These are phyloP conservation scores for Ottelia alismoides DNA, from an alignment of 106 monocot genomes.

Conservation along the genomic window DNA sequence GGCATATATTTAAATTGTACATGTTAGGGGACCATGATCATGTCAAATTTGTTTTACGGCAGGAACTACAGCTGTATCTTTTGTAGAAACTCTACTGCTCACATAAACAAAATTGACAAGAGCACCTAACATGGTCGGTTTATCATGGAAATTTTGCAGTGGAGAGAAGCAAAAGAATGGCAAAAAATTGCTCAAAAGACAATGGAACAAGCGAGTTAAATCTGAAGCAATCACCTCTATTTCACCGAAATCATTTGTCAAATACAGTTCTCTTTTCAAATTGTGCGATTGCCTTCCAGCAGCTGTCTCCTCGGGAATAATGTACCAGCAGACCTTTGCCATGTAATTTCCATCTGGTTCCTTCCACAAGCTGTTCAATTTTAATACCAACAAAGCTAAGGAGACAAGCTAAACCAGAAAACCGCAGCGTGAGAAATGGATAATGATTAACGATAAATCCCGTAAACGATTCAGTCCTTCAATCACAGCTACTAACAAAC, in stretches of 20 bases:
- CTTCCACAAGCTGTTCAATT: conserved; percentile 56
- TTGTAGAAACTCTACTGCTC: not conserved
- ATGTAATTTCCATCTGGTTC: conserved; percentile 64
- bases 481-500: too few species aligned
- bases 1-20: too few species aligned
- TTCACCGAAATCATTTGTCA: conserved; percentile 55
- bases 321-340: conserved; percentile 81
- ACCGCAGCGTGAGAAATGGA: not conserved
- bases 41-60: too few species aligned
- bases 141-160: not conserved
- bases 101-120: not conserved
- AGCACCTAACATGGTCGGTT: not conserved
- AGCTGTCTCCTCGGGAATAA: conserved; percentile 88
- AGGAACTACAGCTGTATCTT: not conserved
- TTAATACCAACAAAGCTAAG: not conserved
- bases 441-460: not conserved
- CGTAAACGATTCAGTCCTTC: not conserved
- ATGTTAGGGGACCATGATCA: too few species aligned
- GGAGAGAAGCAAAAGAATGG: not conserved
- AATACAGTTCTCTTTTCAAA: conserved; percentile 83
- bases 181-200: not conserved
- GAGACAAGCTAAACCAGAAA: too few species aligned
- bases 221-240: conserved; percentile 49
- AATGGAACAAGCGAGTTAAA: not conserved
- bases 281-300: conserved; percentile 85